Evolutionary conservation across 805 yeast species (phyloP).

Genomic region (Saccharomycopsis sp.): DNA sequence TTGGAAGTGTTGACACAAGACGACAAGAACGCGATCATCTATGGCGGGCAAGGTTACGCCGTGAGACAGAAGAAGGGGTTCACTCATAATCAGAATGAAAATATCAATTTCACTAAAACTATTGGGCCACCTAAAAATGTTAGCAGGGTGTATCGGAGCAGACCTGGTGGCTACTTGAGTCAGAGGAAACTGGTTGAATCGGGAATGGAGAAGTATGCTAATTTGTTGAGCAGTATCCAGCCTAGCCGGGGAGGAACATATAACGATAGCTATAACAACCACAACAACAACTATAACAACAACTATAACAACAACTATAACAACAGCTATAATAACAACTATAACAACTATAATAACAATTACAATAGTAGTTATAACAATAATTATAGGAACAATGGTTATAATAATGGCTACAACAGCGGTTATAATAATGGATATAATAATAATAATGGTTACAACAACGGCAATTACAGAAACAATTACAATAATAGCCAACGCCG

Average conservation of each 20-base stretch:
- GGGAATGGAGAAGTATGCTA: conserved; percentile 2
- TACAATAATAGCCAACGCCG: conserved; percentile 10
- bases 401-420: not conserved
- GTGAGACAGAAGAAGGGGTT: conserved; percentile 26
- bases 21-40: conserved; percentile 56
- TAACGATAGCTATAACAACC: conserved; percentile 31
- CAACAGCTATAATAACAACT: conserved; percentile 12
- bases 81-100: conserved; percentile 21
- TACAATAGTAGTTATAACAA: conserved; percentile 1
- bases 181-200: conserved; percentile 7
- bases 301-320: conserved; percentile 11
- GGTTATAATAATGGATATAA: not conserved
- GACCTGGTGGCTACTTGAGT: conserved; percentile 22
- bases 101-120: conserved; percentile 21
- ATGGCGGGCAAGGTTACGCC: conserved; percentile 33
- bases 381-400: not conserved
- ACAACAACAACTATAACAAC: conserved; percentile 25
- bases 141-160: conserved; percentile 3
- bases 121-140: conserved; percentile 12
- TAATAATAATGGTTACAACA: conserved; percentile 28
- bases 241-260: conserved; percentile 15
- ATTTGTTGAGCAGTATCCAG: not conserved
- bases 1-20: conserved; percentile 53
- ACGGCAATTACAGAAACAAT: conserved; percentile 31
- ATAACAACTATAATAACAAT: not conserved